phyloP scores from a whole-genome alignment of 345 rosid genomes.

The Mercurialis annua region DNA sequence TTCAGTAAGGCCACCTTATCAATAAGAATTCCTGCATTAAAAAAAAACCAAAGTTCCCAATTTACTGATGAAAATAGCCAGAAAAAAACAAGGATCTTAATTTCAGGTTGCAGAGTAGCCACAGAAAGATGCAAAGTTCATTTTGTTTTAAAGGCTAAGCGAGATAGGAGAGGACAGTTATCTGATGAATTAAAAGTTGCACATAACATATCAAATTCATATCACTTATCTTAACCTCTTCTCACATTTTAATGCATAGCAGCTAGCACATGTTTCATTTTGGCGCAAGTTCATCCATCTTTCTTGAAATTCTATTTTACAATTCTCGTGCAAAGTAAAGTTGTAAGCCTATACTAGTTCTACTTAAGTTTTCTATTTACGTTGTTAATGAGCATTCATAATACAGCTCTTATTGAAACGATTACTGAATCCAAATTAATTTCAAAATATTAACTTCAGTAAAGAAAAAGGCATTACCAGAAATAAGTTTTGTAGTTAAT shows the following conservation, averaged over 20 bases:
- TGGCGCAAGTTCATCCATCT: slow-evolving; percentile 9
- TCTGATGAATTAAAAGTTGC: no score
- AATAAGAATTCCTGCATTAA: slow-evolving; percentile 63
- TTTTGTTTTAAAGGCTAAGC: neutral
- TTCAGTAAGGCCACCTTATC: slow-evolving; percentile 79
- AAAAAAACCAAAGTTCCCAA: slow-evolving; percentile 4
- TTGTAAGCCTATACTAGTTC: neutral
- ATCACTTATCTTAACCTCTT: neutral
- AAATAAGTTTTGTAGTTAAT: slow-evolving; percentile 73
- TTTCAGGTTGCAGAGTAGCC: no score
- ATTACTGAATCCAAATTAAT: neutral
- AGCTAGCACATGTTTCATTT: neutral
- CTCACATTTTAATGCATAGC: neutral
- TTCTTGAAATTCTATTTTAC: neutral
- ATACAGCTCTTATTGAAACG: neutral
- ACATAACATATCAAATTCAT: neutral
- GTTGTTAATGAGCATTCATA: neutral
- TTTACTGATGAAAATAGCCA: no score
- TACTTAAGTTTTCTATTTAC: neutral
- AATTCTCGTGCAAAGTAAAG: neutral
- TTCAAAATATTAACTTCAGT: slow-evolving; percentile 10
- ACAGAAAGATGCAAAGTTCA: neutral
- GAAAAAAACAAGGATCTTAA: no score
- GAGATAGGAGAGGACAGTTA: neutral
- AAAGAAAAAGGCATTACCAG: slow-evolving; percentile 50